These are phyloP conservation scores for Aspergillus versicolor DNA, from an alignment of 2,329 filamentous ascomycete genomes.

Conservation along the genomic window DNA sequence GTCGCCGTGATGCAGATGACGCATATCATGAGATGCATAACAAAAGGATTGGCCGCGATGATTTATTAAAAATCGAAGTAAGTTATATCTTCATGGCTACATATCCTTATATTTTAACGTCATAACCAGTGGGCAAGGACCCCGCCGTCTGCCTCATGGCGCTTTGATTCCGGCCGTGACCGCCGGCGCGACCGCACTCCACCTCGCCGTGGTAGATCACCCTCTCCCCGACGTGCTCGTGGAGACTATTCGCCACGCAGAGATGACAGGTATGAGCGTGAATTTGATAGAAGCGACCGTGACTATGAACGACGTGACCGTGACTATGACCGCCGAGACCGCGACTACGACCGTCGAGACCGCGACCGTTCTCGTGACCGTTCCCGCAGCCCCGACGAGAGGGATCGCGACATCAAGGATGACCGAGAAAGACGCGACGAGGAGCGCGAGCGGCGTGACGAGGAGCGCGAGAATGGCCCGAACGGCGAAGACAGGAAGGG, in stretches of 20 bases:
- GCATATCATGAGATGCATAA: conserved; percentile 99
- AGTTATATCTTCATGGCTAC: conserved; percentile 23
- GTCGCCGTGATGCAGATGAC: conserved; percentile 95
- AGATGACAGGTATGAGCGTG: conserved; percentile 79
- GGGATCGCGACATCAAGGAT: conserved; percentile 51
- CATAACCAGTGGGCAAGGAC: conserved; percentile 88
- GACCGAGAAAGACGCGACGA: conserved; percentile 51
- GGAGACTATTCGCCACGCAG: conserved; percentile 82
- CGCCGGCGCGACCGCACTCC: conserved; percentile 68
- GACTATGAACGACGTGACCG: conserved; percentile 71
- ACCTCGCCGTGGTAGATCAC: conserved; percentile 68
- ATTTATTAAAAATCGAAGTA: conserved; percentile 97
- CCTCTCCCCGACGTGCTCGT: conserved; percentile 57
- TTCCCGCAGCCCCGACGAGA: conserved; percentile 67
- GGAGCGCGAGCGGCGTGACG: conserved; percentile 67
- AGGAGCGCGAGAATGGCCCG: conserved; percentile 72
- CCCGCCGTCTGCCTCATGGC: conserved; percentile 96
- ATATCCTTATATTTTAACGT: conserved; percentile 17
- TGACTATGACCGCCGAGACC: conserved; percentile 64
- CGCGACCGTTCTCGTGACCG: conserved; percentile 65
- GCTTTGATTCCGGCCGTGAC: conserved; percentile 88
- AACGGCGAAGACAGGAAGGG: conserved; percentile 92
- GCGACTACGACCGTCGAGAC: conserved; percentile 51
- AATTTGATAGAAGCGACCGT: conserved; percentile 68
- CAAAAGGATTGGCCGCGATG: conserved; percentile 94